A percentile compares a stretch with the other conserved stretches of the same genome.
Conservation (phyloP, 306 rosid genomes). For the Dryas octopetala region DNA sequence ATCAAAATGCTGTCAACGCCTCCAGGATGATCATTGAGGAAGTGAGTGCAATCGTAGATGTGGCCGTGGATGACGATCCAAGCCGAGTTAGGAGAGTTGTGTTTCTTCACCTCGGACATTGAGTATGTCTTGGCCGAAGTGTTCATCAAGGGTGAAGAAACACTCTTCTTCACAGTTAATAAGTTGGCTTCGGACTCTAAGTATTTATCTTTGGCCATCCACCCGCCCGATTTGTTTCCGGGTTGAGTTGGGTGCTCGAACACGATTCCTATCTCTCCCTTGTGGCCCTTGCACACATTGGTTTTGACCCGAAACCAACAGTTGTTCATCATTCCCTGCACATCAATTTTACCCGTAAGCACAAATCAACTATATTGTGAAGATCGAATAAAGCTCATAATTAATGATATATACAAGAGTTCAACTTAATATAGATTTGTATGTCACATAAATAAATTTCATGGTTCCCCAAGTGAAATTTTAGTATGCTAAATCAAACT, state of each 20-base stretch:
- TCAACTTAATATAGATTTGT: too few relatives aligned
- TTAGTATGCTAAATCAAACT: neutral
- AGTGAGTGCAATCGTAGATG: conserved; percentile 71
- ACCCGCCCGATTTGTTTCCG: conserved; percentile 81
- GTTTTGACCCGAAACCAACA: conserved; percentile 82
- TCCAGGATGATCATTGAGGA: conserved; percentile 83
- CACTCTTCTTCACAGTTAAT: conserved; percentile 46
- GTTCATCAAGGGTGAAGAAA: conserved; percentile 71
- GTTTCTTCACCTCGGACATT: conserved; percentile 55
- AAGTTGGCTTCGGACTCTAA: conserved; percentile 38
- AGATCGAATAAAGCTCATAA: neutral
- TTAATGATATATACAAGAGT: neutral
- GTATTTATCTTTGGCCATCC: conserved; percentile 71
- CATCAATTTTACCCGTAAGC: neutral
- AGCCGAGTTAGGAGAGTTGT: conserved; percentile 48
- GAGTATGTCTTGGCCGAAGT: conserved; percentile 46
- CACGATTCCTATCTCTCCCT: conserved; percentile 65
- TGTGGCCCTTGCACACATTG: conserved; percentile 58
- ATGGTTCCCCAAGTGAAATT: too few relatives aligned
- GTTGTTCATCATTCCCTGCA: conserved; percentile 94
- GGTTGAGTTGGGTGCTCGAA: conserved; percentile 85
- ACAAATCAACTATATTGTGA: neutral
- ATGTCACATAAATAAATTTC: too few relatives aligned
- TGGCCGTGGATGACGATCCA: conserved; percentile 80
- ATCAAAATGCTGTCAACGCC: conserved; percentile 85